These are phyloP conservation scores for Hansenula sp. DNA, from an alignment of 1,139 yeast genomes.

Conservation along the genomic window DNA sequence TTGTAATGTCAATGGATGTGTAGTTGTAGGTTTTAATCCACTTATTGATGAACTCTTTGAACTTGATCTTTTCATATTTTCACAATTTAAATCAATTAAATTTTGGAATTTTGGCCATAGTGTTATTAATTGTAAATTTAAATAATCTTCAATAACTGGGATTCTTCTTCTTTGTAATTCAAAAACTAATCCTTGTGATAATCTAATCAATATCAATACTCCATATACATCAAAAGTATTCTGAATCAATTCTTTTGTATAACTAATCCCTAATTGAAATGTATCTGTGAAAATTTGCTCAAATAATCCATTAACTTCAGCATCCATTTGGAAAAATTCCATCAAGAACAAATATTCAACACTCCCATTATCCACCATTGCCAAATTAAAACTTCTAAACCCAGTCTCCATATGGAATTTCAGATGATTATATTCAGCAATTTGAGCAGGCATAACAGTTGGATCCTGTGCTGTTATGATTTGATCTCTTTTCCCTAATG, in stretches of 20 bases:
- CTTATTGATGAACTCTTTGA: conserved; percentile 24
- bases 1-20: conserved; percentile 72
- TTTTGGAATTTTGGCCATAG: conserved; percentile 87
- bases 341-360: conserved; percentile 73
- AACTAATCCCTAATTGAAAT: conserved; percentile 50
- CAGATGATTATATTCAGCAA: conserved; percentile 72
- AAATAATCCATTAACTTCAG: conserved; percentile 38
- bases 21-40: conserved; percentile 35
- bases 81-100: conserved; percentile 73
- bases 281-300: conserved; percentile 45
- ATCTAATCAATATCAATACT: conserved; percentile 67
- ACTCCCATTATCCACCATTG: conserved; percentile 70
- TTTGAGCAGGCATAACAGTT: conserved; percentile 75
- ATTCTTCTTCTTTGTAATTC: conserved; percentile 60
- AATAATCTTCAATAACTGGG: conserved; percentile 71
- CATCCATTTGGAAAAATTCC: conserved; percentile 60
- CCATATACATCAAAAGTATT: conserved; percentile 74
- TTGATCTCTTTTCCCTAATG: conserved; percentile 51
- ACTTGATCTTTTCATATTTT: conserved; percentile 39
- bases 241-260: conserved; percentile 42
- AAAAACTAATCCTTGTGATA: conserved; percentile 59
- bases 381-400: conserved; percentile 68
- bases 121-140: conserved; percentile 58
- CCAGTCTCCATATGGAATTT: conserved; percentile 70
- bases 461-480: conserved; percentile 50